phyloP scores from a whole-genome alignment of 768 basidiomycete species.

The Porpolomopsis calyptriformis region DNA sequence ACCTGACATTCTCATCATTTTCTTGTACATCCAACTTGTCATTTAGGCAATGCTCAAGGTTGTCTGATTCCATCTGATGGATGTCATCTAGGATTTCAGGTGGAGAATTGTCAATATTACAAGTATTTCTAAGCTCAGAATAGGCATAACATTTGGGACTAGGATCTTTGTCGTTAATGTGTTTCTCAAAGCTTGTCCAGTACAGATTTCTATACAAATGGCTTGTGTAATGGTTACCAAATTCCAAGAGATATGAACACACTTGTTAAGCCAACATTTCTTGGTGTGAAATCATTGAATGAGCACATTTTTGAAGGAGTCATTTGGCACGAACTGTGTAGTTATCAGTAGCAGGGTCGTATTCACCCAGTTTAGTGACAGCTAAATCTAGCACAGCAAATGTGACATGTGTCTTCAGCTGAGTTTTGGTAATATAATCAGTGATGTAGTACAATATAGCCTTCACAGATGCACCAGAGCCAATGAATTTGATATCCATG shows the following conservation, averaged over 20 bases:
- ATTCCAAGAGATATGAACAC: slow-evolving; percentile 23
- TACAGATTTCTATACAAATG: slow-evolving; percentile 25
- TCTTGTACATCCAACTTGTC: not conserved
- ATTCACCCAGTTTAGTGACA: slow-evolving; percentile 19
- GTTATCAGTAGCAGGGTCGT: slow-evolving; percentile 12
- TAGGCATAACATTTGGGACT: slow-evolving; percentile 20
- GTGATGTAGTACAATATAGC: slow-evolving; percentile 38
- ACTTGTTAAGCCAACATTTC: slow-evolving; percentile 32
- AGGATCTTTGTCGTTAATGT: slow-evolving; percentile 14
- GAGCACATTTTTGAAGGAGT: slow-evolving; percentile 29
- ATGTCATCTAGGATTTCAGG: not conserved
- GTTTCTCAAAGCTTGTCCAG: slow-evolving; percentile 25
- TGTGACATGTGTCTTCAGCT: slow-evolving; percentile 31
- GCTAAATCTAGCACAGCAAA: slow-evolving; percentile 29
- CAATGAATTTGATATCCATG: slow-evolving; percentile 39
- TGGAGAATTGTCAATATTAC: not conserved
- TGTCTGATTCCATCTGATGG: not conserved
- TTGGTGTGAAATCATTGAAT: slow-evolving; percentile 26
- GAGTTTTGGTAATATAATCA: slow-evolving; percentile 37
- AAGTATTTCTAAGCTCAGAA: too few relatives aligned
- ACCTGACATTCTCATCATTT: not conserved
- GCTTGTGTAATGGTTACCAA: slow-evolving; percentile 27
- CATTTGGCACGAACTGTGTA: slow-evolving; percentile 17
- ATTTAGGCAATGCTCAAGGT: not conserved
- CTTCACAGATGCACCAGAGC: slow-evolving; percentile 30